Evolutionary conservation across 495 filamentous ascomycete species (phyloP).

Genomic region (Talaromyces adpressus): DNA sequence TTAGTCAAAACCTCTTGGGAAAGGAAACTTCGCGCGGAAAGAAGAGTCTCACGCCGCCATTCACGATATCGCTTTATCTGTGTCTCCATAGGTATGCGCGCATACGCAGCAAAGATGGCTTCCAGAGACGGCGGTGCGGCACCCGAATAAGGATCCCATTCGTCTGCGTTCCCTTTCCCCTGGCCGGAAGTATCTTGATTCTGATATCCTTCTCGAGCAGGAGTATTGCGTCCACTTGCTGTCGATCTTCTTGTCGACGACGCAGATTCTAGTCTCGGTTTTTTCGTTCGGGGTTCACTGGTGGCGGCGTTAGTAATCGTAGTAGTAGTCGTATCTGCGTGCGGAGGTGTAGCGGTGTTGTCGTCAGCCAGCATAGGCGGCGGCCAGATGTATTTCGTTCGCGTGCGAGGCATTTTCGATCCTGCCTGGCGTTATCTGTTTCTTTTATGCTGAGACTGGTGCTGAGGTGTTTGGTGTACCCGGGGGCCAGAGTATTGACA

Average conservation of each 20-base stretch:
- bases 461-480: no score
- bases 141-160: conserved; percentile 3
- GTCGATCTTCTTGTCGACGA: neutral
- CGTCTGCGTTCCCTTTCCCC: neutral
- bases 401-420: conserved; percentile 9
- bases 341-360: neutral
- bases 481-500: neutral
- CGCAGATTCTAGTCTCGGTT: neutral
- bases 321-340: neutral
- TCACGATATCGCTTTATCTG: conserved; percentile 1
- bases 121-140: neutral
- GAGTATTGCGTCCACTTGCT: neutral
- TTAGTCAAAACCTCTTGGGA: neutral
- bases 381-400: conserved; percentile 12
- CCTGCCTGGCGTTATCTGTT: no score
- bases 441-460: neutral
- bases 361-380: neutral
- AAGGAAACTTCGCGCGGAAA: neutral
- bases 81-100: conserved; percentile 3
- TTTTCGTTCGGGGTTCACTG: conserved; percentile 2
- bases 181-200: neutral
- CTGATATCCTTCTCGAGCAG: neutral
- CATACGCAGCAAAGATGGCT: neutral
- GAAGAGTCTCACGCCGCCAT: conserved; percentile 6
- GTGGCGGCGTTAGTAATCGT: neutral